A percentile compares a stretch with the other conserved stretches of the same genome.
phyloP scores from a whole-genome alignment of 306 rosid genomes.

The Biancaea sappan region DNA sequence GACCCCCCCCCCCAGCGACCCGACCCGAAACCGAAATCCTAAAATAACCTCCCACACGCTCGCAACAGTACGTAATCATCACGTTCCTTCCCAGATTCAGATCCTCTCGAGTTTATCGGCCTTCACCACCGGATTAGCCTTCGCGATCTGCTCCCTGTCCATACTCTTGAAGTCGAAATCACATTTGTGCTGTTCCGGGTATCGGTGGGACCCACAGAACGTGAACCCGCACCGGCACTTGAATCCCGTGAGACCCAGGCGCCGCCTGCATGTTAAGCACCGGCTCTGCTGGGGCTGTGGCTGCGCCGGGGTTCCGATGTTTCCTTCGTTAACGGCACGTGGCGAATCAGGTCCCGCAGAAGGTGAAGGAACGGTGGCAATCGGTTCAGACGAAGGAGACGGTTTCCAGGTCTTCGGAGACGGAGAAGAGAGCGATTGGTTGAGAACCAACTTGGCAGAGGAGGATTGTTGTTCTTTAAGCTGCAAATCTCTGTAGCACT shows the following conservation, averaged over 20 bases:
- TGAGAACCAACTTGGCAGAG: constrained; percentile 55
- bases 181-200: constrained; percentile 79
- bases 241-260: constrained; percentile 89
- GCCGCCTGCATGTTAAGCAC: constrained; percentile 68
- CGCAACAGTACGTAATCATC: constrained; percentile 33
- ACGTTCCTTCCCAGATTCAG: constrained; percentile 33
- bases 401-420: not conserved
- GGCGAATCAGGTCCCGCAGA: constrained; percentile 10
- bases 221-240: constrained; percentile 76
- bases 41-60: not conserved
- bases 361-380: not conserved
- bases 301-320: not conserved
- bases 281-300: constrained; percentile 41
- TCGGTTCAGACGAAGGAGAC: not conserved
- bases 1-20: no score
- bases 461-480: constrained; percentile 67
- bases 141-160: constrained; percentile 81
- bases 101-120: constrained; percentile 73
- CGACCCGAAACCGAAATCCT: not conserved
- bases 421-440: constrained; percentile 52
- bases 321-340: not conserved
- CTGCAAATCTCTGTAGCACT: constrained; percentile 75
- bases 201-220: constrained; percentile 76
- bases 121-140: constrained; percentile 84
- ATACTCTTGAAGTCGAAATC: constrained; percentile 71